phyloP scores from a whole-genome alignment of 371 early-diverging fungal species.

The Blyttiomyces sp. region DNA sequence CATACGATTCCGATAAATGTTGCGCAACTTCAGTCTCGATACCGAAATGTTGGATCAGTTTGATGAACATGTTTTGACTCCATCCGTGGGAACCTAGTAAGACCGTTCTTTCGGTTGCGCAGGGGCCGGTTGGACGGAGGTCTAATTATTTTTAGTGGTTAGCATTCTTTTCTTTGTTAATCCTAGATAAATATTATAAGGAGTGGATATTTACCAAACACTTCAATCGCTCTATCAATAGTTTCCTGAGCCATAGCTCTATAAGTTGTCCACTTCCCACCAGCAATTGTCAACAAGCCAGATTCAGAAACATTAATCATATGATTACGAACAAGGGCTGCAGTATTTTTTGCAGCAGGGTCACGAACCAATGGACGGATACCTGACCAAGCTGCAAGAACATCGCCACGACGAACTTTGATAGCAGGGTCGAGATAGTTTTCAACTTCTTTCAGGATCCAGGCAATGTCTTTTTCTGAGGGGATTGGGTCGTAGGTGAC shows the following conservation, averaged over 20 bases:
- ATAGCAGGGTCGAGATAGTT: conserved; percentile 79
- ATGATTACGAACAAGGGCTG: conserved; percentile 94
- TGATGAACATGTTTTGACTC: conserved; percentile 81
- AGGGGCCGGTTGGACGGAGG: conserved; percentile 40
- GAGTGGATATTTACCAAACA: conserved; percentile 41
- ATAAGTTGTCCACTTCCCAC: conserved; percentile 99
- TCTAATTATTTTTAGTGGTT: too few relatives aligned
- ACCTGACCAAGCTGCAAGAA: conserved; percentile 97
- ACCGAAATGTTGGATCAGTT: conserved; percentile 88
- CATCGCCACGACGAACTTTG: conserved; percentile 93
- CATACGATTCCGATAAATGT: conserved; percentile 91
- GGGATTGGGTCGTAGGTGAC: conserved; percentile 83
- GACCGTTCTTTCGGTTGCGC: conserved; percentile 69
- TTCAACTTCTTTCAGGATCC: conserved; percentile 93
- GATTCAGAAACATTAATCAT: conserved; percentile 84
- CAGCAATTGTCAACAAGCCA: conserved; percentile 94
- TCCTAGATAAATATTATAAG: conserved; percentile 1
- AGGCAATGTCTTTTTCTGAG: conserved; percentile 90
- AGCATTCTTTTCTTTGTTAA: too few relatives aligned
- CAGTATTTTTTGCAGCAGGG: conserved; percentile 86
- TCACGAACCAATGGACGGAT: conserved; percentile 98
- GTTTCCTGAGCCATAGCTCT: conserved; percentile 98
- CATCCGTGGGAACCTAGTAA: conserved; percentile 92
- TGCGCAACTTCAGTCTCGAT: conserved; percentile 91
- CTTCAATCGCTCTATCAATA: conserved; percentile 83